Conservation (phyloP, 2,329 filamentous ascomycete species). For the Sclerotinia minor region DNA sequence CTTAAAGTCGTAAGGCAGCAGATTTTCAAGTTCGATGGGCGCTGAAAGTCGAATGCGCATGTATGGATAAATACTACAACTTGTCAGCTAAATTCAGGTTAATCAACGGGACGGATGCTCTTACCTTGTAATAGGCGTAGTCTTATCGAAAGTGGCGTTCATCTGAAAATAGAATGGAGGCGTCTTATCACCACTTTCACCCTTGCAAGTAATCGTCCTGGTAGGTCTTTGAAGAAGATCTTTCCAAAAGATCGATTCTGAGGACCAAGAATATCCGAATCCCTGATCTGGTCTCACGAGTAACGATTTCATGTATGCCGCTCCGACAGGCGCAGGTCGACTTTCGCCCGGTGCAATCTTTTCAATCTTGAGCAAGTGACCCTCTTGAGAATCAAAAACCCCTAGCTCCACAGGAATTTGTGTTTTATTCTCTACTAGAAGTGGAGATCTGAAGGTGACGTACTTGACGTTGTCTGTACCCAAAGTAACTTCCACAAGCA, state of each 20-base stretch:
- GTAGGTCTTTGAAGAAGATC: constrained; percentile 84
- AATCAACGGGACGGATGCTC: constrained; percentile 29
- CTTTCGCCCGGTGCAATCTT: constrained; percentile 93
- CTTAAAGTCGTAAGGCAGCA: constrained; percentile 97
- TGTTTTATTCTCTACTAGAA: constrained; percentile 92
- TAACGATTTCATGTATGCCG: constrained; percentile 84
- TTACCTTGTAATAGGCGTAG: constrained; percentile 76
- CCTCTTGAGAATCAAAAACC: constrained; percentile 82
- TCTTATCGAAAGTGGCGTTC: constrained; percentile 79
- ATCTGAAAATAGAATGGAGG: constrained; percentile 96
- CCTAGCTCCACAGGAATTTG: constrained; percentile 95
- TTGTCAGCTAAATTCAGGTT: constrained; percentile 40
- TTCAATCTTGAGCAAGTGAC: constrained; percentile 93
- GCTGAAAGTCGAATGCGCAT: constrained; percentile 92
- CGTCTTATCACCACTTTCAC: constrained; percentile 73
- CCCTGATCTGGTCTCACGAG: constrained; percentile 90
- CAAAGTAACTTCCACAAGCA: constrained; percentile 87
- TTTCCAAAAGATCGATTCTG: constrained; percentile 87
- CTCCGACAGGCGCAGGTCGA: constrained; percentile 86
- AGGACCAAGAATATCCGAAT: constrained; percentile 95
- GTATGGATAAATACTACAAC: constrained; percentile 75
- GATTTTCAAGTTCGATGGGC: constrained; percentile 89
- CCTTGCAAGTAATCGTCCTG: constrained; percentile 82
- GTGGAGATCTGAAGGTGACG: constrained; percentile 88
- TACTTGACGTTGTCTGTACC: constrained; percentile 98